phyloP scores from a whole-genome alignment of 2,329 filamentous ascomycete genomes.

The Aspergillus ochraceoroseus region DNA sequence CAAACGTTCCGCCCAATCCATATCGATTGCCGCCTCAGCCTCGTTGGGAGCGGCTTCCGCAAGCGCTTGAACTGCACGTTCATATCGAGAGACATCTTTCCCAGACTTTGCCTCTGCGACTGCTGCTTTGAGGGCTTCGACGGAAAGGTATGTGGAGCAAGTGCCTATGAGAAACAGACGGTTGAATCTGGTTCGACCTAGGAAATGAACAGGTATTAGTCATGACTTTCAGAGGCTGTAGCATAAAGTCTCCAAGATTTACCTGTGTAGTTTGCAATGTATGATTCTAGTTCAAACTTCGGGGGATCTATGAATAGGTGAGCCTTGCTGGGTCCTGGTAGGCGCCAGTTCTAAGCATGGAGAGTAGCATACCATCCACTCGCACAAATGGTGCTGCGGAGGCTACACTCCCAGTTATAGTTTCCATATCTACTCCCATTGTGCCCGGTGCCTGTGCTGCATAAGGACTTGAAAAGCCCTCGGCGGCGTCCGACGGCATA shows the following conservation, averaged over 20 bases:
- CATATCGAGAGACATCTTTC: slow-evolving; percentile 67
- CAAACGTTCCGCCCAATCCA: slow-evolving; percentile 67
- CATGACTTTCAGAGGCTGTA: not conserved
- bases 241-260: slow-evolving; percentile 21
- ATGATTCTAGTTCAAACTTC: slow-evolving; percentile 86
- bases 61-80: slow-evolving; percentile 62
- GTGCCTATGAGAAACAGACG: slow-evolving; percentile 77
- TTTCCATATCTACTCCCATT: slow-evolving; percentile 12
- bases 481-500: slow-evolving; percentile 25
- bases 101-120: slow-evolving; percentile 70
- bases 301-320: slow-evolving; percentile 58
- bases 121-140: slow-evolving; percentile 76
- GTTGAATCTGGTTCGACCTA: slow-evolving; percentile 74
- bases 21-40: slow-evolving; percentile 62
- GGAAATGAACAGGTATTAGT: slow-evolving; percentile 4
- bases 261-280: slow-evolving; percentile 87
- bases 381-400: slow-evolving; percentile 20
- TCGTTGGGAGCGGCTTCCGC: slow-evolving; percentile 61
- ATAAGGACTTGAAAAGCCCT: slow-evolving; percentile 17
- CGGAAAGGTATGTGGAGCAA: slow-evolving; percentile 67
- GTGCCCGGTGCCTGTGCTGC: slow-evolving; percentile 8
- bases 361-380: slow-evolving; percentile 29
- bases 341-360: not conserved
- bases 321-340: not conserved
- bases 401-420: slow-evolving; percentile 1